Percentiles rank a stretch among this genome's conserved stretches.
Conservation (phyloP, 2,329 filamentous ascomycete species). For the Cryphonectria naterciae region DNA sequence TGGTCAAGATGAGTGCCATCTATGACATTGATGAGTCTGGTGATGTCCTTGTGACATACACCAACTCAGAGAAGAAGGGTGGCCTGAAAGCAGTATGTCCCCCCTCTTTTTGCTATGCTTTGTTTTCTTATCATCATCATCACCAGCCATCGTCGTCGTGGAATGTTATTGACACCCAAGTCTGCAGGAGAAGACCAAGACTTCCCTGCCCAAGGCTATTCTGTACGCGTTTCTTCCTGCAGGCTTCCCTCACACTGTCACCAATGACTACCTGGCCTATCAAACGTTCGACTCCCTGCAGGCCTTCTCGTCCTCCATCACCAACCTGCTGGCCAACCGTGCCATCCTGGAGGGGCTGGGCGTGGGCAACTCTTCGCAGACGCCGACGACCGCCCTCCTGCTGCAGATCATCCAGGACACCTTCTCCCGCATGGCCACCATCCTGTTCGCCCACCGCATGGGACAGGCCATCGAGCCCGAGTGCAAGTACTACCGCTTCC, state of each 20-base stretch:
- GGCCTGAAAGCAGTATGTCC: conserved; percentile 35
- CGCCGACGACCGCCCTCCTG: conserved; percentile 79
- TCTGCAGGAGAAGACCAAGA: conserved; percentile 40
- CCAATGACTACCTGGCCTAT: conserved; percentile 79
- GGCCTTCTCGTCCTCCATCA: conserved; percentile 83
- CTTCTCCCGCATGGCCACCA: conserved; percentile 80
- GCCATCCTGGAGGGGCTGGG: conserved; percentile 82
- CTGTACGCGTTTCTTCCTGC: conserved; percentile 81
- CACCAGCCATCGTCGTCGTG: too few species aligned
- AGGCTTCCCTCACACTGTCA: conserved; percentile 88
- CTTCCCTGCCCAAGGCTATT: conserved; percentile 43
- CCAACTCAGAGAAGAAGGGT: conserved; percentile 33
- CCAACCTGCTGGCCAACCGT: conserved; percentile 76
- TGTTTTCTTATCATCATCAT: not conserved
- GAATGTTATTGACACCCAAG: not conserved
- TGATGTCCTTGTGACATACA: conserved; percentile 43
- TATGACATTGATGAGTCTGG: conserved; percentile 45
- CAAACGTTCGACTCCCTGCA: conserved; percentile 76
- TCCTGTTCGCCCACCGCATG: conserved; percentile 81
- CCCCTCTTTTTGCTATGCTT: not conserved
- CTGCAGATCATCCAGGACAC: conserved; percentile 83
- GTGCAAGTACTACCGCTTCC: conserved; percentile 85
- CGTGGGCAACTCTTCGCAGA: conserved; percentile 78
- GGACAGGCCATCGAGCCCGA: conserved; percentile 86
- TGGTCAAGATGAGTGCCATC: conserved; percentile 37